These are phyloP conservation scores for Byssothecium circinans DNA, from an alignment of 2,329 filamentous ascomycete species.

Conservation along the genomic window DNA sequence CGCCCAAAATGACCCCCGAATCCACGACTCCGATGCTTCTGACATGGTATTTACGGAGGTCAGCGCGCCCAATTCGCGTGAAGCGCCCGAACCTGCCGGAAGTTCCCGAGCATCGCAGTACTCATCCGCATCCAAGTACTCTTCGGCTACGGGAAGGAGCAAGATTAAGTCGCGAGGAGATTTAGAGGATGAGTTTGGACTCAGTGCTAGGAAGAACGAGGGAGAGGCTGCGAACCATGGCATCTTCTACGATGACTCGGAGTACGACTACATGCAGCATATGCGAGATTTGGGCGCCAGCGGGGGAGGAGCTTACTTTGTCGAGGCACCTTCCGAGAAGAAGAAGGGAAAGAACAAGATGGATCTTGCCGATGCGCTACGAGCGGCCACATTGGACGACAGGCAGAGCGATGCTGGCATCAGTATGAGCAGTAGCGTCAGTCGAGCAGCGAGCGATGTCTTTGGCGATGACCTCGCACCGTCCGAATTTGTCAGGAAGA, in stretches of 20 bases:
- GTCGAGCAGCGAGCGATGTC: conserved; percentile 52
- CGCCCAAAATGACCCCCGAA: conserved; percentile 94
- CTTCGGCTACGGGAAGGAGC: conserved; percentile 43
- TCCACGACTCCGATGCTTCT: conserved; percentile 86
- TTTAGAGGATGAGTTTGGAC: conserved; percentile 72
- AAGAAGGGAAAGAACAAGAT: conserved; percentile 77
- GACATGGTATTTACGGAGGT: conserved; percentile 85
- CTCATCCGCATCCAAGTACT: conserved; percentile 38
- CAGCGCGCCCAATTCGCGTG: conserved; percentile 43
- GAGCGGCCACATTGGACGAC: conserved; percentile 50
- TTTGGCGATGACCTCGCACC: conserved; percentile 76
- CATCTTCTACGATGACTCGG: conserved; percentile 90
- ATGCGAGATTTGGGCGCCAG: conserved; percentile 75
- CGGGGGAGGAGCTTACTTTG: conserved; percentile 72
- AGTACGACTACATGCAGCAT: conserved; percentile 99
- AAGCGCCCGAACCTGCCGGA: conserved; percentile 47
- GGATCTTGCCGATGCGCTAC: conserved; percentile 79
- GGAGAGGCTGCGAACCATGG: conserved; percentile 94
- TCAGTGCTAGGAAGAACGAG: conserved; percentile 79
- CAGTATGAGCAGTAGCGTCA: conserved; percentile 48
- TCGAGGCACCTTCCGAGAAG: conserved; percentile 69
- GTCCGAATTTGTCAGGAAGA: conserved; percentile 74
- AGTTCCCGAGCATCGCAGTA: conserved; percentile 49
- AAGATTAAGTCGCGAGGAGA: conserved; percentile 72
- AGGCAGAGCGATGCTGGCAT: conserved; percentile 45